These are phyloP conservation scores for Escallonia rubra DNA, from an alignment of 129 eudicot species.

Conservation along the genomic window DNA sequence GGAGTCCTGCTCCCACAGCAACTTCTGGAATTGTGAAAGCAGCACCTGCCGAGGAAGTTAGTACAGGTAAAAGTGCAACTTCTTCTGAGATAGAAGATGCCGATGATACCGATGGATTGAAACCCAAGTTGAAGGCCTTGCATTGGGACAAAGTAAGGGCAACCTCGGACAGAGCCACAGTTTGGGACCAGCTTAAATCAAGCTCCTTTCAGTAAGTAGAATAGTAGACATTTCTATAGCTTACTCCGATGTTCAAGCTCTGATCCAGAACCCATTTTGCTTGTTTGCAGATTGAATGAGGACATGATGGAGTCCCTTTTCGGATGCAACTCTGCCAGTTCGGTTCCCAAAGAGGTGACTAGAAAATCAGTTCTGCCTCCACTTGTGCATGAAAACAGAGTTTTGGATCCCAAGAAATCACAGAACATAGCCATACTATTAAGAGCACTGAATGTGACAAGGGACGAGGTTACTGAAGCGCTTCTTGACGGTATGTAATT, in stretches of 20 bases:
- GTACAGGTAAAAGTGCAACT: slow-evolving; percentile 13
- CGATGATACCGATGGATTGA: slow-evolving; percentile 60
- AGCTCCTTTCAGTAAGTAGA: slow-evolving; percentile 94
- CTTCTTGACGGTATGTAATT: slow-evolving; percentile 73
- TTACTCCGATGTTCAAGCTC: slow-evolving; percentile 2
- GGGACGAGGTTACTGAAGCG: slow-evolving; percentile 91
- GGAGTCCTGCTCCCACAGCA: slow-evolving; percentile 31
- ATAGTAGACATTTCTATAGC: background rate
- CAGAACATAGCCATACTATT: slow-evolving; percentile 91
- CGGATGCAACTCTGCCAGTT: slow-evolving; percentile 50
- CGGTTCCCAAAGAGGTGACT: slow-evolving; percentile 45
- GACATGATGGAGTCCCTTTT: slow-evolving; percentile 94
- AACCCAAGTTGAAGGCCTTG: slow-evolving; percentile 86
- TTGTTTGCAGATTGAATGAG: slow-evolving; percentile 63
- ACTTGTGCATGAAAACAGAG: slow-evolving; percentile 70
- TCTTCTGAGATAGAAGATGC: slow-evolving; percentile 38
- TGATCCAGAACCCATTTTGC: slow-evolving; percentile 5
- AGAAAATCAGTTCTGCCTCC: slow-evolving; percentile 59
- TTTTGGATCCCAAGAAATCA: slow-evolving; percentile 91
- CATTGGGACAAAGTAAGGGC: slow-evolving; percentile 99
- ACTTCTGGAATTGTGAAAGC: slow-evolving; percentile 31
- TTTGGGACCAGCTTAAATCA: slow-evolving; percentile 94
- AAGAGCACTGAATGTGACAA: slow-evolving; percentile 85
- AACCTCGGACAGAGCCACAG: slow-evolving; percentile 87
- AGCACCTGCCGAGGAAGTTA: slow-evolving; percentile 25